Evolutionary conservation across 495 filamentous ascomycete genomes (phyloP), one percentile per base, ranked within the genome.

Genomic region (Podospora pseudopauciseta): DNA sequence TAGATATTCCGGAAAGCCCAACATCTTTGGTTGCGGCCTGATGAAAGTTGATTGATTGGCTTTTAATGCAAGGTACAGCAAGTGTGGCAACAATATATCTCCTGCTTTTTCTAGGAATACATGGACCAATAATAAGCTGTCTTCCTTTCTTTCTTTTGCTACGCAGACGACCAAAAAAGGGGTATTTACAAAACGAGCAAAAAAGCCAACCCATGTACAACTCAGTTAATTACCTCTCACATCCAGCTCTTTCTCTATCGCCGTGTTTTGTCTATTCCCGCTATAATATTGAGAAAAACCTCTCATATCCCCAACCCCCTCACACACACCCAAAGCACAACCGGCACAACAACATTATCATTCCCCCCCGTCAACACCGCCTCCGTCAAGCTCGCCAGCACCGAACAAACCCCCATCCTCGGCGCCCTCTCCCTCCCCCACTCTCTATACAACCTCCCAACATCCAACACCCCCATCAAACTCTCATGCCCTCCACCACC

Each of bases 291-390:
- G 20, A 23, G 39, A 49, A 13, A 49, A 56, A 56, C 15, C 20
- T 23, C 1, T 58, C n/a, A 77, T n/a, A 75, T 57, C 57, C 67
- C 85, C 72, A 96, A 78, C 5, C 89, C 90, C 73, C 92, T 89
- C 67, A 97, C 93, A 70, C 95, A 85, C 72, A 92, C 82, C 95
- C 95, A 99, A 63, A 98, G 79, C 65, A 96, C 89, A 55, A 98
- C 86, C n/a, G 96, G 96, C 69, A 98, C 95, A 65, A 97, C 86
- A 28, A 99, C 94, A 83, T 99, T 99, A 81, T 99, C 95, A 83
- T 99, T 99, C 63, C 93, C 95, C 13, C 95, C 96, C 59, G 96
- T 98, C 65, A 98, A 81, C 67, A 97, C 93, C 20, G 95, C 94
- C 81, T 98, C 95, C 66, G 93, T 95, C 67, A 97, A 85, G 78